These are phyloP conservation scores for Clarireedia paspali DNA, from an alignment of 2,329 filamentous ascomycete genomes.

Conservation along the genomic window DNA sequence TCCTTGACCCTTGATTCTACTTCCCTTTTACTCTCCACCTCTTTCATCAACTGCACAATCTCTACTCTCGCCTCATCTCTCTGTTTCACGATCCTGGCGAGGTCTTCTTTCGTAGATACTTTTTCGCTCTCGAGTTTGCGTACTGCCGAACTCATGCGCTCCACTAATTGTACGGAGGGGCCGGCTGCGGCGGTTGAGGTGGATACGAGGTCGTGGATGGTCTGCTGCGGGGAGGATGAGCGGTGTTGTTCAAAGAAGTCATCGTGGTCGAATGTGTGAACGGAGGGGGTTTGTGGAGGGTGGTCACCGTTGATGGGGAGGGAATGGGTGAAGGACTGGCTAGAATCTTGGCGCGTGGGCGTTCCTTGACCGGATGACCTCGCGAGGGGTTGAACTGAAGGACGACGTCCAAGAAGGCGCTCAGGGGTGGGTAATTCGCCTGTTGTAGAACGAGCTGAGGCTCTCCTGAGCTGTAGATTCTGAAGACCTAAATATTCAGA, in stretches of 20 bases:
- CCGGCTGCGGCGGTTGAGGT: slow-evolving; percentile 86
- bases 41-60: slow-evolving; percentile 84
- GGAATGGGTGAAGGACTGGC: slow-evolving; percentile 15
- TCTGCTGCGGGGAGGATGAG: slow-evolving; percentile 56
- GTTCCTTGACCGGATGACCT: slow-evolving; percentile 25
- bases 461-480: slow-evolving; percentile 28
- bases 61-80: slow-evolving; percentile 87
- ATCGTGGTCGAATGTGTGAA: slow-evolving; percentile 33
- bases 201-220: slow-evolving; percentile 77
- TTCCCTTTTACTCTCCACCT: slow-evolving; percentile 63
- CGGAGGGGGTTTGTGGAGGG: slow-evolving; percentile 18
- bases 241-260: slow-evolving; percentile 44
- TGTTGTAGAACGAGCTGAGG: slow-evolving; percentile 24
- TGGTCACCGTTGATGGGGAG: background rate
- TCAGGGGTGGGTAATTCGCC: slow-evolving; percentile 21
- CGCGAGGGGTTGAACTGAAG: slow-evolving; percentile 20
- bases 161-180: slow-evolving; percentile 88
- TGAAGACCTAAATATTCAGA: slow-evolving; percentile 31
- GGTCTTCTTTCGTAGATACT: slow-evolving; percentile 79
- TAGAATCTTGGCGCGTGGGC: slow-evolving; percentile 27
- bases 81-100: slow-evolving; percentile 71
- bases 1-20: slow-evolving; percentile 52
- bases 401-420: slow-evolving; percentile 18
- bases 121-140: slow-evolving; percentile 88
- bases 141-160: slow-evolving; percentile 90